phyloP scores from a whole-genome alignment of 2,329 filamentous ascomycete genomes.

The Eutypa lata region DNA sequence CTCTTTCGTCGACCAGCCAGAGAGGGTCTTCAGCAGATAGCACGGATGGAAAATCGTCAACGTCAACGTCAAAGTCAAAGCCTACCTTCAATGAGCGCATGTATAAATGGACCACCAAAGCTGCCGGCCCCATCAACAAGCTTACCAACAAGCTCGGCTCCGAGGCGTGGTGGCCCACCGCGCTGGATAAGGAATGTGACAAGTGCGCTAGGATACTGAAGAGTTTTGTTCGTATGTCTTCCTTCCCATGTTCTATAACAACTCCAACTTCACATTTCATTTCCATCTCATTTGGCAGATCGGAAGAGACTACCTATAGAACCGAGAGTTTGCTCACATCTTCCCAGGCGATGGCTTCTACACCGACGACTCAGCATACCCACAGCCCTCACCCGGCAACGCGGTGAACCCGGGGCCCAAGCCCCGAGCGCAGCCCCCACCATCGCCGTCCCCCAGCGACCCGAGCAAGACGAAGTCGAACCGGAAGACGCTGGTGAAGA shows the following conservation, averaged over 20 bases:
- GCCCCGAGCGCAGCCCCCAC: too few relatives aligned
- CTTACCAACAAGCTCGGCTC: slow-evolving; percentile 78
- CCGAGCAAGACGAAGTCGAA: slow-evolving; percentile 7
- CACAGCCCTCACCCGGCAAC: slow-evolving; percentile 21
- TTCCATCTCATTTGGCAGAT: neutral
- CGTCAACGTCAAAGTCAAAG: too few relatives aligned
- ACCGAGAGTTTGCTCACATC: slow-evolving; percentile 6
- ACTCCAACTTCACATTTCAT: too few relatives aligned
- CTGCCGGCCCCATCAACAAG: slow-evolving; percentile 75
- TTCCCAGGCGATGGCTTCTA: slow-evolving; percentile 52
- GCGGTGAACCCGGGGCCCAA: slow-evolving; percentile 18
- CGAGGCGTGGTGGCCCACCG: slow-evolving; percentile 83
- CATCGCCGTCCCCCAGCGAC: too few relatives aligned
- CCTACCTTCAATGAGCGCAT: too few relatives aligned
- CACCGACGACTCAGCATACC: slow-evolving; percentile 28
- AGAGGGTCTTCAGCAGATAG: too few relatives aligned
- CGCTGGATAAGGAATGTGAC: slow-evolving; percentile 84
- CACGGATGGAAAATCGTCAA: too few relatives aligned
- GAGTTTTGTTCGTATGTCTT: slow-evolving; percentile 74
- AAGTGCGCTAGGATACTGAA: slow-evolving; percentile 82
- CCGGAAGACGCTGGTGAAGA: slow-evolving; percentile 49
- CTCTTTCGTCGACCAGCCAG: too few relatives aligned
- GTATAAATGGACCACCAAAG: slow-evolving; percentile 20
- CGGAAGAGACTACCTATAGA: too few relatives aligned
- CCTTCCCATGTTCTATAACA: too few relatives aligned